These are phyloP conservation scores for Hordeum vulgare DNA, from an alignment of 176 grass and related monocot species.

Conservation along the genomic window DNA sequence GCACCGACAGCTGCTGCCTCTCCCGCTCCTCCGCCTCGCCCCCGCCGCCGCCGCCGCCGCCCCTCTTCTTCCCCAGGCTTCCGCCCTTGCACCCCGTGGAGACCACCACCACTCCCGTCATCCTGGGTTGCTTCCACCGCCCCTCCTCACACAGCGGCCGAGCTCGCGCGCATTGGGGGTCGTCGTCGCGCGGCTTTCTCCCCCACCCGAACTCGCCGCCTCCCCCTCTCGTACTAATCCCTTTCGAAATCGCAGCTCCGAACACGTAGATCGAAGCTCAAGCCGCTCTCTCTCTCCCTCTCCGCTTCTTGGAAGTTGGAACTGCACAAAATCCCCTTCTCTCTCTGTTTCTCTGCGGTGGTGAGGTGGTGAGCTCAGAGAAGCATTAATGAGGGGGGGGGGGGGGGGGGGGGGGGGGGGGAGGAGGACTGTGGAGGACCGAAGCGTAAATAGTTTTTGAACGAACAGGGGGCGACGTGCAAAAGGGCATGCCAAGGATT, in stretches of 20 bases:
- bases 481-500: neutral
- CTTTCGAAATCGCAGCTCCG: neutral
- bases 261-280: conserved; percentile 6
- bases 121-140: neutral
- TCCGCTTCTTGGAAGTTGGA: conserved; percentile 1
- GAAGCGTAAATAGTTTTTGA: conserved; percentile 19
- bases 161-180: conserved; percentile 4
- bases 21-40: conserved; percentile 33
- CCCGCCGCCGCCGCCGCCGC: neutral
- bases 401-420: neutral
- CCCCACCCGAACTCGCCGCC: neutral
- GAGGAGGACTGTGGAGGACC: neutral
- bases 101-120: conserved; percentile 75
- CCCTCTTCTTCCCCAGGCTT: conserved; percentile 19
- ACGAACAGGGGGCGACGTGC: neutral
- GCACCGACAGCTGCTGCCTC: conserved; percentile 37
- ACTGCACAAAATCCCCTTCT: neutral
- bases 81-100: conserved; percentile 63
- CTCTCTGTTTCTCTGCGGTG: neutral
- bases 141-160: neutral
- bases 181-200: neutral
- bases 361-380: conserved; percentile 15
- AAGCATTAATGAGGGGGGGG: conserved; percentile 31
- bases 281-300: neutral
- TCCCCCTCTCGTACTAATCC: neutral